These are phyloP conservation scores for Vachellia collinsii DNA, from an alignment of 306 rosid genomes.

Conservation along the genomic window DNA sequence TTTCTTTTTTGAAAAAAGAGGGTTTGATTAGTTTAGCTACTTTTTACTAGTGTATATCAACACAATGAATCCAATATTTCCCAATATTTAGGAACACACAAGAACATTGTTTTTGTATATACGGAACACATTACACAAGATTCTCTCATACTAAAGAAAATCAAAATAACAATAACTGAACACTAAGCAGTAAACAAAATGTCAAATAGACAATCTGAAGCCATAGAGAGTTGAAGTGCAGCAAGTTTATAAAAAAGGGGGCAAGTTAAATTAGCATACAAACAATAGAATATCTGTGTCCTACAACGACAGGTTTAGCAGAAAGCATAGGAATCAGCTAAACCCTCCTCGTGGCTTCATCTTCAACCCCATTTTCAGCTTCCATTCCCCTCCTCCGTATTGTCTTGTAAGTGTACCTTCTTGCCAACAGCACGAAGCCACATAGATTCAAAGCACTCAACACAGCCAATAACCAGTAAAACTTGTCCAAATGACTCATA, in stretches of 20 bases:
- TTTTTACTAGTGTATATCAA: no score
- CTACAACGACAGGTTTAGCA: background rate
- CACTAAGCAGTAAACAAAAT: background rate
- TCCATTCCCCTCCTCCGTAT: conserved; percentile 24
- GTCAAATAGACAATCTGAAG: background rate
- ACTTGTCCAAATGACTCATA: conserved; percentile 51
- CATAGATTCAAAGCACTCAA: conserved; percentile 43
- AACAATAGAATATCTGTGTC: background rate
- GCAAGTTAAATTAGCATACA: background rate
- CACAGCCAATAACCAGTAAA: conserved; percentile 48
- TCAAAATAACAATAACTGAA: background rate
- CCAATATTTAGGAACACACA: no score
- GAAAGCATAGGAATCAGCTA: background rate
- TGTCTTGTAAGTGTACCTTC: conserved; percentile 48
- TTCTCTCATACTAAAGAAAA: background rate
- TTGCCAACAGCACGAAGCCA: conserved; percentile 37
- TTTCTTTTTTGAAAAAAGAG: no score
- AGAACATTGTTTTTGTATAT: no score
- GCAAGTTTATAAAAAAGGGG: background rate
- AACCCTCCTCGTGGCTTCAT: background rate
- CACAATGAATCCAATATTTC: no score
- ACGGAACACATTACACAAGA: background rate
- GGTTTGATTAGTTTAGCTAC: no score
- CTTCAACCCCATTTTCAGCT: conserved; percentile 33
- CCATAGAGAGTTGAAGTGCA: no score